Evolutionary conservation across 2,329 filamentous ascomycete genomes (phyloP), one percentile per base, ranked within the genome.

Genomic region (Colletotrichum sp.): DNA sequence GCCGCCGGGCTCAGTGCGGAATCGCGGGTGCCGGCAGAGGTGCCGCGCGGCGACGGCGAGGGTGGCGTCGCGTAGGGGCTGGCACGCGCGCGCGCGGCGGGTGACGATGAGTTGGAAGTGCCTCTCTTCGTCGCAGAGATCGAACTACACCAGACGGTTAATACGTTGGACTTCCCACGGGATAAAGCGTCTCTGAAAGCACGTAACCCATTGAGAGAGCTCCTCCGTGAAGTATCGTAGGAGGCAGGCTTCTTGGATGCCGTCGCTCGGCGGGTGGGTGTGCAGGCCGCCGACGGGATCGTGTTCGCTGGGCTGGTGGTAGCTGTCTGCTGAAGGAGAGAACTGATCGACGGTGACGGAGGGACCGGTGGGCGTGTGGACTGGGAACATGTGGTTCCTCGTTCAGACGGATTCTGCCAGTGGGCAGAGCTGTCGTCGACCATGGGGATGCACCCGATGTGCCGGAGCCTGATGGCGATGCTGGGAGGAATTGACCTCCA

Each of bases 51-150:
- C 84, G 1, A 86, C 81, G 2, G 85, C 85, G 66, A 86, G 85
- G n/a, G 86, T 83, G 36, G 85, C 83, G 62, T 86, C 82, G n/a
- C 86, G 81, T 1, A 86, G 78, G 8, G 84, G 84, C 9, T 85
- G 79, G 22, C 86, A 84, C 3, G 81, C 78, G 13, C 82, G 80
- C 4, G 85, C 85, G 13, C 81, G 79, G 22, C 82, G 66, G 0
- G 84, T 84, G 2, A 86, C 85, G 2, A 84, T 80, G 9, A 86
- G 78, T 43, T 86, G 84, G 43, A 86, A 86, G 56, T 86, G 85
- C 7, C 85, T 77, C 43, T 83, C 79, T 18, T 85, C 83, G n/a
- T 86, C 85, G 22, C 84, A 86, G 1, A 86, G 79, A 34, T 86
- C 85, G 71, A 86, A 84, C 85, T 86, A 48, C 13, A 43, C 8